Evolutionary conservation across 768 basidiomycete genomes (phyloP).

Genomic region (Naganishia antarctica): DNA sequence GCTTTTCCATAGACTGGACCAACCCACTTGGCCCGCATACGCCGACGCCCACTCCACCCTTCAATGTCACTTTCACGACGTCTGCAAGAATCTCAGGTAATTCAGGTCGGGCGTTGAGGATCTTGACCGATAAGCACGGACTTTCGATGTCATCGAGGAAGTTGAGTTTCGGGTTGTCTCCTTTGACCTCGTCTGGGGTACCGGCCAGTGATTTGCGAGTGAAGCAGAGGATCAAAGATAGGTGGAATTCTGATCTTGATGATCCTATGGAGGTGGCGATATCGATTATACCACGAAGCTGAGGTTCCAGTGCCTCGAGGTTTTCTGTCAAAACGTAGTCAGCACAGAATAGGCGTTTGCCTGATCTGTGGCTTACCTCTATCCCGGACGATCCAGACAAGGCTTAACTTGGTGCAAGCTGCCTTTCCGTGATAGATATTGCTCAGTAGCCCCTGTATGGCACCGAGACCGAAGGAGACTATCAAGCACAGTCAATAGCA

Average conservation of each 20-base stretch:
- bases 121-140: background rate
- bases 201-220: background rate
- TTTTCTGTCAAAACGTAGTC: conserved; percentile 22
- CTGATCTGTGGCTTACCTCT: conserved; percentile 18
- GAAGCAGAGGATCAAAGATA: conserved; percentile 17
- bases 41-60: conserved; percentile 30
- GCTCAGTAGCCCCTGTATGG: conserved; percentile 25
- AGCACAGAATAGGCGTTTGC: background rate
- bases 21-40: conserved; percentile 29
- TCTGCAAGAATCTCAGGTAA: conserved; percentile 14
- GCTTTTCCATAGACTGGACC: conserved; percentile 26
- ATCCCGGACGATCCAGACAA: conserved; percentile 30
- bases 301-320: conserved; percentile 21
- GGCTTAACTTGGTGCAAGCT: conserved; percentile 13
- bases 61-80: background rate
- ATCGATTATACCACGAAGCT: conserved; percentile 22
- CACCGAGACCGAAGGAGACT: conserved; percentile 29
- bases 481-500: background rate
- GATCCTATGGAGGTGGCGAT: background rate
- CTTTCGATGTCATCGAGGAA: background rate
- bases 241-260: background rate
- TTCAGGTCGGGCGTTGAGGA: conserved; percentile 28
- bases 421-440: conserved; percentile 23
- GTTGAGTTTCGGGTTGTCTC: background rate
- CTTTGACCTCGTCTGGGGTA: background rate